phyloP scores from a whole-genome alignment of 169 alveolate species.

The Pseudocohnilembus persalinus region DNA sequence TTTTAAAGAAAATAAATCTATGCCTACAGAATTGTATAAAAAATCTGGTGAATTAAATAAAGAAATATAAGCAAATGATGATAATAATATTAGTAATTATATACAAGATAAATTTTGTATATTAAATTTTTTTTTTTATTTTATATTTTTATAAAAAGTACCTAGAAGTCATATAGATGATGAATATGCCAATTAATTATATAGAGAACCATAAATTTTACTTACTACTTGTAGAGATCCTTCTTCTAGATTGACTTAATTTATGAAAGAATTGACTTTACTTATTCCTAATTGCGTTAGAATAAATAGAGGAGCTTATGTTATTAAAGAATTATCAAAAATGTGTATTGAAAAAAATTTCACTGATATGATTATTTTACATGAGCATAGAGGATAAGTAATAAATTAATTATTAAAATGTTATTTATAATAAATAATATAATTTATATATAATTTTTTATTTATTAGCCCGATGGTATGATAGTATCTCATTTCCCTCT shows the following conservation, averaged over 20 bases:
- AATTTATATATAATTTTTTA: background rate
- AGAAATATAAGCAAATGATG: conserved; percentile 86
- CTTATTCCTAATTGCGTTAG: conserved; percentile 95
- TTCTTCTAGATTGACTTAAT: conserved; percentile 92
- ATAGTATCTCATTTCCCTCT: conserved; percentile 98
- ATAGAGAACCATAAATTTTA: conserved; percentile 93
- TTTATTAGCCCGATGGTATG: conserved; percentile 94
- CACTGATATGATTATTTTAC: conserved; percentile 93
- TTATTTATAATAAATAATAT: background rate
- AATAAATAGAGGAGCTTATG: conserved; percentile 96
- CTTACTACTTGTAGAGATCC: conserved; percentile 98
- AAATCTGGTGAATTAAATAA: conserved; percentile 77
- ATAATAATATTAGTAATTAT: conserved; percentile 61
- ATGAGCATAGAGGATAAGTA: conserved; percentile 93
- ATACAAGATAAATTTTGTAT: background rate
- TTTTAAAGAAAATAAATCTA: conserved; percentile 67
- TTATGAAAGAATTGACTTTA: conserved; percentile 94
- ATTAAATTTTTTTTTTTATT: background rate
- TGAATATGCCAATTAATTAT: conserved; percentile 88
- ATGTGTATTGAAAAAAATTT: conserved; percentile 93
- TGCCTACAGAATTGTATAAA: conserved; percentile 86
- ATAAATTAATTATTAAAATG: too few species aligned
- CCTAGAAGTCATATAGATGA: conserved; percentile 91
- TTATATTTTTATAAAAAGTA: conserved; percentile 19
- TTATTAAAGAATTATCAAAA: conserved; percentile 92